Base-by-base conservation (phyloP, 2,329 filamentous ascomycete genomes). In the Leptographium galeiforme region DNA sequence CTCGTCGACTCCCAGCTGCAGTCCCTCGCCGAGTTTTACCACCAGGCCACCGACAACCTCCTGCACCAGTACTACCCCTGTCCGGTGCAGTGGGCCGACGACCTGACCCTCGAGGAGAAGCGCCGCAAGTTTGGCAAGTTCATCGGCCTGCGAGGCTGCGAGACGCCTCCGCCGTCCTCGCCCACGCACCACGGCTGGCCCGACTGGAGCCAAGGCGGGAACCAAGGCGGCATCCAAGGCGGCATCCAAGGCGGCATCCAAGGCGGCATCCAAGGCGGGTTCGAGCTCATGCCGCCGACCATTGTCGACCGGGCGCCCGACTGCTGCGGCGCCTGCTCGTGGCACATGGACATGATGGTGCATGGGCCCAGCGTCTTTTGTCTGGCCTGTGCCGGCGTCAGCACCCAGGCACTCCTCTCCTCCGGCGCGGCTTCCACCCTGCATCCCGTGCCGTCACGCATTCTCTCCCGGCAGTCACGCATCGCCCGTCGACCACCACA, bases 1-100 rank as follows among this genome's bases (percentile, higher is more conserved):
- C 75, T 89, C 40, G 89, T 83, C 16, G 82, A 86, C 64, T 68
- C 68, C 34, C 74, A 89, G 67, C 79, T 88, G 53, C 85, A 89
- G 68, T 70, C 71, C 52, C 74, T 89, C 43, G 85, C 85, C 4
- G 70, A 75, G 59, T 87, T 85, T 68, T 89, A 89, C 70, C 82
- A 86, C 68, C 85, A 89, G 69, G 74, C 74, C 55, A 78, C 74
- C 1, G 79, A 78, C 1, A 70, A 70, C 55, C 63, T 64, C n/a
- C 79, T 72, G 70, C 75, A 76, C 2, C 59, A 64, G 50, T 71
- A 77, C 56, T 89, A 89, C 64, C 85, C 85, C 0, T 81, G 79
- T 59, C 80, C 78, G n/a, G 77, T 89, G 62, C 66, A 71, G 52
- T 89, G 84, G 85, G 64, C 67, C 2, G 65, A 66, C 56, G 58